Evolutionary conservation across 768 basidiomycete species (phyloP).

Genomic region (Suillus plorans): DNA sequence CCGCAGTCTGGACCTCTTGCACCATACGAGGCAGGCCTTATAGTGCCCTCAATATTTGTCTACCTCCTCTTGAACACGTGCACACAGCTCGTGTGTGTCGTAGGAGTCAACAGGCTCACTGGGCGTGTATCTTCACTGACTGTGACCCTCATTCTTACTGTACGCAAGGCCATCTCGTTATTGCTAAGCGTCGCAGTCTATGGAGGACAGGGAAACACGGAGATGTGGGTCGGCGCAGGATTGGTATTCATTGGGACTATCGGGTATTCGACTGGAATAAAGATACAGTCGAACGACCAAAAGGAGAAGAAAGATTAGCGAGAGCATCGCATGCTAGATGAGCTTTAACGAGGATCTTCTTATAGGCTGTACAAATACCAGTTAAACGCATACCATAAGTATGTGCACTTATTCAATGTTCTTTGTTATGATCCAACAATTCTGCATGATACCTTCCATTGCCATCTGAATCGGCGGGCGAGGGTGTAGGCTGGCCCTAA

Average conservation of each 20-base stretch:
- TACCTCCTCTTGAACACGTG: conserved; percentile 74
- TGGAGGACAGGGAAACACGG: conserved; percentile 36
- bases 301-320: conserved; percentile 28
- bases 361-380: neutral
- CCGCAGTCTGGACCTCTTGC: conserved; percentile 6
- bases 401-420: neutral
- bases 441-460: neutral
- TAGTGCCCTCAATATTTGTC: conserved; percentile 59
- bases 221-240: conserved; percentile 70
- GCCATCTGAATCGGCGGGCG: neutral
- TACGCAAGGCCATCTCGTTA: conserved; percentile 78
- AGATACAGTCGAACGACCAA: conserved; percentile 1
- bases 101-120: conserved; percentile 86
- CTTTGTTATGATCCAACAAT: neutral
- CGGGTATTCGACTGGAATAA: conserved; percentile 50
- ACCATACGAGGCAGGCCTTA: conserved; percentile 28
- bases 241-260: conserved; percentile 73
- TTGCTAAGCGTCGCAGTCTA: conserved; percentile 64
- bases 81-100: conserved; percentile 82
- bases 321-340: neutral
- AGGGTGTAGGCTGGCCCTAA: too few relatives aligned
- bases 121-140: conserved; percentile 71
- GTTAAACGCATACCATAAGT: neutral
- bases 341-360: neutral
- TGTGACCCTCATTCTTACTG: conserved; percentile 77